Percentiles rank a stretch among this genome's conserved stretches.
Evolutionary conservation across 31 red algal species (phyloP).

Genomic region (Asparagopsis taxiformis): DNA sequence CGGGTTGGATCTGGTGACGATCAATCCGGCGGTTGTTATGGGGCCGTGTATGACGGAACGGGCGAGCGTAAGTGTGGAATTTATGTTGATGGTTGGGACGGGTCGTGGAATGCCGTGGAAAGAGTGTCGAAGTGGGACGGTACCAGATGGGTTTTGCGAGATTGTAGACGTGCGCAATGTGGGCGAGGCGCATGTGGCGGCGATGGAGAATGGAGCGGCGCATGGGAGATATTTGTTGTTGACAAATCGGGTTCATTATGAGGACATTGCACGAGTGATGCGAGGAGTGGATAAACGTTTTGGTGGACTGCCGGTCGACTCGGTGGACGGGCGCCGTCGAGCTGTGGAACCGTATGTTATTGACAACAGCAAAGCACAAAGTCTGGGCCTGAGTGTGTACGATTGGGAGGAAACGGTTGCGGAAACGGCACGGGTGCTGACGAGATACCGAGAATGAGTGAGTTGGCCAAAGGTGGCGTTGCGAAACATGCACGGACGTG

Average conservation of each 20-base stretch:
- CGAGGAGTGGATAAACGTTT: not conserved
- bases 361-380: not conserved
- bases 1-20: slow-evolving; percentile 11
- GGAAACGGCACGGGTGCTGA: not conserved
- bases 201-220: slow-evolving; percentile 14
- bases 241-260: slow-evolving; percentile 21
- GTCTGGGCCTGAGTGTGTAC: not conserved
- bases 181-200: slow-evolving; percentile 30
- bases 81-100: slow-evolving; percentile 1
- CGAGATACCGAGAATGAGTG: no score
- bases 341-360: not conserved
- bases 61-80: slow-evolving; percentile 2
- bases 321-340: not conserved
- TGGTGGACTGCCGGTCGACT: not conserved
- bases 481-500: no score
- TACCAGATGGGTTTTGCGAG: slow-evolving; percentile 7
- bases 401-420: not conserved
- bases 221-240: slow-evolving; percentile 31
- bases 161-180: slow-evolving; percentile 36
- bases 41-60: slow-evolving; percentile 8
- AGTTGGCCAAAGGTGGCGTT: no score
- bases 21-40: slow-evolving; percentile 17
- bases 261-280: slow-evolving; percentile 1
- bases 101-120: not conserved
- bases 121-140: slow-evolving; percentile 8